Conservation (phyloP, 116 monocot species). For the Phalaenopsis hybrid region DNA sequence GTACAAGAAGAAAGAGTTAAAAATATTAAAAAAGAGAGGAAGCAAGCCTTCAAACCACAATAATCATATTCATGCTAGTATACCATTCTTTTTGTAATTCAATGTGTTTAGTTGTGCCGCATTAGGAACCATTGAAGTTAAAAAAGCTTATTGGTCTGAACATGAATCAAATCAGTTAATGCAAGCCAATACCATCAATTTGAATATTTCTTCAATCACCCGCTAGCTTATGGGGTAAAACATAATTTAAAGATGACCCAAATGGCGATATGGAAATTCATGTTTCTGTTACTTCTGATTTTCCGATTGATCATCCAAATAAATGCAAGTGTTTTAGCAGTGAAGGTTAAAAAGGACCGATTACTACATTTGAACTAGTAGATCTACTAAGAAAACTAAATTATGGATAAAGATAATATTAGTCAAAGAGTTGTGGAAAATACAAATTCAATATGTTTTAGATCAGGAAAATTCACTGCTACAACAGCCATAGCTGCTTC, state of each 20-base stretch:
- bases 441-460: slow-evolving; percentile 92
- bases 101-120: background rate
- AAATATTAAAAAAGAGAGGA: background rate
- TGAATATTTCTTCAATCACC: background rate
- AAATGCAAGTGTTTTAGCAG: background rate
- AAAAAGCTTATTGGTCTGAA: background rate
- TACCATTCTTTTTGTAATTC: background rate
- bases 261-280: background rate
- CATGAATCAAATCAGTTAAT: background rate
- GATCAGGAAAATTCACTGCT: slow-evolving; percentile 82
- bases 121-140: background rate
- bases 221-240: background rate
- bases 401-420: background rate
- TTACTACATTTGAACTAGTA: background rate
- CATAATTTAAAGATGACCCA: background rate
- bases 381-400: background rate
- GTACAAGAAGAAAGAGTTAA: background rate
- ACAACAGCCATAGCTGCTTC: slow-evolving; percentile 86
- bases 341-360: background rate
- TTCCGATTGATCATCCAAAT: background rate
- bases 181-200: background rate
- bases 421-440: slow-evolving; percentile 9
- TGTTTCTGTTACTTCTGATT: background rate
- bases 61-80: background rate
- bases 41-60: background rate